Conservation (phyloP, 208 protist species). For the Acanthamoeba castellanii region DNA sequence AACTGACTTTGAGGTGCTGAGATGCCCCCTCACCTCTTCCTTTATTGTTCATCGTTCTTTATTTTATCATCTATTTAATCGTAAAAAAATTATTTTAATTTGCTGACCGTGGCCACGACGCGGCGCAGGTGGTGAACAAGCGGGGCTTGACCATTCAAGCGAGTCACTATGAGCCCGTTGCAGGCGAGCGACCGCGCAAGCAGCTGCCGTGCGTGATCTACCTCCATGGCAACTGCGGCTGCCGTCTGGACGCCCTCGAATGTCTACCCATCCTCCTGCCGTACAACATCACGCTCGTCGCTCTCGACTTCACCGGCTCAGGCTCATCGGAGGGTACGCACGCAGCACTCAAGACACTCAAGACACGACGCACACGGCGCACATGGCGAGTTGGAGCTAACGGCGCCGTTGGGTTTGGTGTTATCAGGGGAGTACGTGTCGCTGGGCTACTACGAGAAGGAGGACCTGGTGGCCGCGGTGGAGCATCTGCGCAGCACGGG, state of each 20-base stretch:
- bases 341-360: too few relatives aligned
- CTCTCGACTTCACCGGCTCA: slow-evolving; percentile 95
- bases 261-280: slow-evolving; percentile 87
- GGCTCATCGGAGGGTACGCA: slow-evolving; percentile 90
- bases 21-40: background rate
- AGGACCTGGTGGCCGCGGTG: slow-evolving; percentile 93
- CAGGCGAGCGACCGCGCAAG: slow-evolving; percentile 28
- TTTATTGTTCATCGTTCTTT: background rate
- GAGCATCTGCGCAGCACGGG: slow-evolving; percentile 89
- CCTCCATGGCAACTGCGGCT: slow-evolving; percentile 85
- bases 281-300: slow-evolving; percentile 93
- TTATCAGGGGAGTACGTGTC: slow-evolving; percentile 94
- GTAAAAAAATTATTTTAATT: background rate
- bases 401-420: slow-evolving; percentile 18
- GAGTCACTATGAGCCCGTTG: slow-evolving; percentile 61
- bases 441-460: slow-evolving; percentile 96
- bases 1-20: slow-evolving; percentile 32
- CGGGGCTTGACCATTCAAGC: slow-evolving; percentile 2
- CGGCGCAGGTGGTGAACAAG: slow-evolving; percentile 29
- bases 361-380: background rate
- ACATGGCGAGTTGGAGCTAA: background rate
- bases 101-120: background rate
- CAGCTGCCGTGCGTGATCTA: slow-evolving; percentile 67
- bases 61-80: background rate
- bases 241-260: slow-evolving; percentile 83